Evolutionary conservation across 2,329 filamentous ascomycete species (phyloP).

Genomic region (Phialemonium atrogriseum): DNA sequence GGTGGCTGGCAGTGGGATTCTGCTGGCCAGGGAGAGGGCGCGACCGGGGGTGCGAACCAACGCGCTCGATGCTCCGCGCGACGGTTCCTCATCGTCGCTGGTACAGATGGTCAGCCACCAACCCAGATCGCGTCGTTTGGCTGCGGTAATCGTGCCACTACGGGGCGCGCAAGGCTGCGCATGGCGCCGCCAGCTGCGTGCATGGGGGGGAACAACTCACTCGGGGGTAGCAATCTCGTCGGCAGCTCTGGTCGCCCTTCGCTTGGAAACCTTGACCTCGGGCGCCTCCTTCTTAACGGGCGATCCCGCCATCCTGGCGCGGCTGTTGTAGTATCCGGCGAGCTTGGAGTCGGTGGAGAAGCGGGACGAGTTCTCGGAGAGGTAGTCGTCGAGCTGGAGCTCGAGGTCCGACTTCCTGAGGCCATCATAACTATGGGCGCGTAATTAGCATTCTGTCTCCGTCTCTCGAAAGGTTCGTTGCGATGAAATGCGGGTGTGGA

Average conservation of each 20-base stretch:
- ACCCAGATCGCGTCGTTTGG: conserved; percentile 1
- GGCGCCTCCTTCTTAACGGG: conserved; percentile 50
- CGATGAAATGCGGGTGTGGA: too few relatives aligned
- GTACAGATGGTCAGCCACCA: background rate
- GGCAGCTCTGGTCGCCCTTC: conserved; percentile 33
- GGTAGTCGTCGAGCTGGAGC: conserved; percentile 61
- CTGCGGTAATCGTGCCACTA: background rate
- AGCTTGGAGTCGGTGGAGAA: conserved; percentile 58
- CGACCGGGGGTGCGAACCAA: conserved; percentile 41
- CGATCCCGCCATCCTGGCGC: conserved; percentile 49
- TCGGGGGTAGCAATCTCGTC: conserved; percentile 35
- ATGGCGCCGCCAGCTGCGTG: too few relatives aligned
- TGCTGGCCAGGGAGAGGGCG: conserved; percentile 44
- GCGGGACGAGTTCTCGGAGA: conserved; percentile 58
- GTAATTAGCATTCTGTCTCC: background rate
- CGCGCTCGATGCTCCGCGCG: conserved; percentile 29
- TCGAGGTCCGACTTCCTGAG: conserved; percentile 77
- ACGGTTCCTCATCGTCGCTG: conserved; percentile 2
- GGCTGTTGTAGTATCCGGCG: conserved; percentile 66
- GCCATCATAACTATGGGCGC: conserved; percentile 49
- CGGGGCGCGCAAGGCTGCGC: background rate
- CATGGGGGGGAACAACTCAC: conserved; percentile 29
- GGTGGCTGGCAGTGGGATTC: conserved; percentile 69
- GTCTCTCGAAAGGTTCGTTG: conserved; percentile 9
- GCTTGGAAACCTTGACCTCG: conserved; percentile 37